A percentile compares a stretch with the other conserved stretches of the same genome.
These are phyloP conservation scores for Brassica hybrid DNA, from an alignment of 441 rosid species.

Conservation along the genomic window DNA sequence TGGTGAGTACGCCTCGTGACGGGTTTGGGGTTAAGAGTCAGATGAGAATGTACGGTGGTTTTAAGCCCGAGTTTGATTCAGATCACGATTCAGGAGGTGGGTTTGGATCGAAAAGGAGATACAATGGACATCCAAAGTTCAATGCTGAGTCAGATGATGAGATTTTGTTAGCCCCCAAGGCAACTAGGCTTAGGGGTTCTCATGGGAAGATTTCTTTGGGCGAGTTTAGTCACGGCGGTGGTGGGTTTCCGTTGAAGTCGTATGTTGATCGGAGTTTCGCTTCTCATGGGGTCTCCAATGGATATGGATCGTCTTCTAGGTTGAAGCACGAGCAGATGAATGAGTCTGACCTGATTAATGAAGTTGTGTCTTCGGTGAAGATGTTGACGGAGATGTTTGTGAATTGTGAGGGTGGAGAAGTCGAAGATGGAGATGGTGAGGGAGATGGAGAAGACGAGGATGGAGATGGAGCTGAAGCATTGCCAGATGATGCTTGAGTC, in stretches of 20 bases:
- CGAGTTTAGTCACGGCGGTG: constrained; percentile 36
- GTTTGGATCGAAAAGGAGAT: constrained; percentile 39
- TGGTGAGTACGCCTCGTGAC: constrained; percentile 25
- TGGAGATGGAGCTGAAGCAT: constrained; percentile 75
- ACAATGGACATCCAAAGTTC: constrained; percentile 40
- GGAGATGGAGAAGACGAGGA: constrained; percentile 73
- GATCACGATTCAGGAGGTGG: constrained; percentile 45
- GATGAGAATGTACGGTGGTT: constrained; percentile 38
- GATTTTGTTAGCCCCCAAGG: constrained; percentile 44
- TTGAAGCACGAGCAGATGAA: constrained; percentile 36
- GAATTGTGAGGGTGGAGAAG: constrained; percentile 71
- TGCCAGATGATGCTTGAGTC: constrained; percentile 76
- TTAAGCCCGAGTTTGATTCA: constrained; percentile 39
- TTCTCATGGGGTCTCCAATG: constrained; percentile 42
- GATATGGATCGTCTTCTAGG: no score
- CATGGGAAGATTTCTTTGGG: no score
- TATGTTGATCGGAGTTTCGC: constrained; percentile 50
- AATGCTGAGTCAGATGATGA: constrained; percentile 43
- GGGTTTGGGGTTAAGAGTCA: constrained; percentile 39
- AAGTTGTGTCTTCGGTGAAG: constrained; percentile 63
- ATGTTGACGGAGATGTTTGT: constrained; percentile 61
- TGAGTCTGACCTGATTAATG: constrained; percentile 52
- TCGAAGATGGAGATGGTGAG: constrained; percentile 82
- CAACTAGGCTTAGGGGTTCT: constrained; percentile 37
- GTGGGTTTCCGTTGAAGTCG: constrained; percentile 59